phyloP scores from a whole-genome alignment of 2,329 filamentous ascomycete species.

The Diaporthe citrichinensis region DNA sequence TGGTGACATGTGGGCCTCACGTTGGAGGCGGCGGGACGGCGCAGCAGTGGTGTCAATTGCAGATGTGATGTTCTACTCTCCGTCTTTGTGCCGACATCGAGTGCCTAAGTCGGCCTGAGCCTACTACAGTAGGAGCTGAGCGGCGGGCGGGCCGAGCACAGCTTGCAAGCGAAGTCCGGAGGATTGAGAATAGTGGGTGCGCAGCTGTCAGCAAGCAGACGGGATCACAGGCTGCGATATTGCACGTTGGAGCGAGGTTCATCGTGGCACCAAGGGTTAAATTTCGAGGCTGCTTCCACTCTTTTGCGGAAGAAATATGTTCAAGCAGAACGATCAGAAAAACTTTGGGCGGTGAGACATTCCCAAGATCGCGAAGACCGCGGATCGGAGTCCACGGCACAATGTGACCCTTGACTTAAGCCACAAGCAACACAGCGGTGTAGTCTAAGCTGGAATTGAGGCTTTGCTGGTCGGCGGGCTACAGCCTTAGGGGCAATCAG shows the following conservation, averaged over 20 bases:
- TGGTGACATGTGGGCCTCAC: slow-evolving; percentile 1
- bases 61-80: background rate
- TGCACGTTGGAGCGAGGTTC: background rate
- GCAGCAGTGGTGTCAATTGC: background rate
- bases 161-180: background rate
- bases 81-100: background rate
- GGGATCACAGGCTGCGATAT: background rate
- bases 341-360: background rate
- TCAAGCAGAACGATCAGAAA: background rate
- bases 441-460: too few species aligned
- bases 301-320: background rate
- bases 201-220: background rate
- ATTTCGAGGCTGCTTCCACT: slow-evolving; percentile 2
- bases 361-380: too few species aligned
- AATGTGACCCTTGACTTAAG: background rate
- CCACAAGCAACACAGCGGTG: background rate
- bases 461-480: background rate
- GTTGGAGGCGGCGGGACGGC: slow-evolving; percentile 12
- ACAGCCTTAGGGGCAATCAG: slow-evolving; percentile 49
- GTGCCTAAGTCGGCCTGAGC: background rate
- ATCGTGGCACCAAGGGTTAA: background rate
- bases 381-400: background rate
- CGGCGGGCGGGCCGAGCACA: slow-evolving; percentile 1
- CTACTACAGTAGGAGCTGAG: background rate
- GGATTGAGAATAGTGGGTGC: slow-evolving; percentile 6